Percentiles rank a stretch among this genome's conserved stretches.
These are phyloP conservation scores for Rosa multiflora DNA, from an alignment of 306 rosid genomes.

Conservation along the genomic window DNA sequence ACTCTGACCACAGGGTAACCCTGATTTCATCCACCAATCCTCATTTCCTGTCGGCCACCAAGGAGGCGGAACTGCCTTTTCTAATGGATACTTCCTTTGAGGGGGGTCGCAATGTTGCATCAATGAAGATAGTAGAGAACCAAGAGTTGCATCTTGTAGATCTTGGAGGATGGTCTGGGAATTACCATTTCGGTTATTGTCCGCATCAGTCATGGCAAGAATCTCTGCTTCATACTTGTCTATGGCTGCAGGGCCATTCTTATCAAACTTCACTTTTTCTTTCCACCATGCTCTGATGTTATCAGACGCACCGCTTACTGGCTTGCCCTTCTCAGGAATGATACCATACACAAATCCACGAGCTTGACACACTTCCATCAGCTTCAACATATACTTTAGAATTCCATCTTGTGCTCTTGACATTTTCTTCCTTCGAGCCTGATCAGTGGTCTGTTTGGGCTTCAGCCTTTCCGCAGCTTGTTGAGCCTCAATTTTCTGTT, in stretches of 20 bases:
- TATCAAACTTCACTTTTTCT: constrained; percentile 88
- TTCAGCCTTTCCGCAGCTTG: constrained; percentile 81
- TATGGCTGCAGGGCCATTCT: constrained; percentile 94
- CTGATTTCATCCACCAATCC: constrained; percentile 84
- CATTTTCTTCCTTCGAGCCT: constrained; percentile 97
- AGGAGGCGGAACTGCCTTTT: constrained; percentile 80
- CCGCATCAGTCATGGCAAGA: constrained; percentile 73
- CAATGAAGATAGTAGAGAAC: constrained; percentile 87
- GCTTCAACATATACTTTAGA: constrained; percentile 94
- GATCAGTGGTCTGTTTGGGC: constrained; percentile 72
- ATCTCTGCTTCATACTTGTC: constrained; percentile 82
- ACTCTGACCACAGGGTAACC: constrained; percentile 60
- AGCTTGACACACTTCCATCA: constrained; percentile 97
- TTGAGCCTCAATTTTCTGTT: constrained; percentile 67
- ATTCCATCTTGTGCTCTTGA: constrained; percentile 98
- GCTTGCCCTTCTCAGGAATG: constrained; percentile 96
- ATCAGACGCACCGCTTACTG: constrained; percentile 93
- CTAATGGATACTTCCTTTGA: constrained; percentile 89
- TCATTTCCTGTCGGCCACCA: constrained; percentile 97
- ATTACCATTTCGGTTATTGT: constrained; percentile 53
- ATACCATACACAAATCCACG: constrained; percentile 96
- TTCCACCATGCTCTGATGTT: constrained; percentile 99
- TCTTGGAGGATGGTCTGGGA: constrained; percentile 80
- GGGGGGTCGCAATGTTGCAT: constrained; percentile 99
- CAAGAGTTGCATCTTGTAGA: constrained; percentile 94